Conservation (phyloP, 2,329 filamentous ascomycete genomes). For the Peltaster fructicola region DNA sequence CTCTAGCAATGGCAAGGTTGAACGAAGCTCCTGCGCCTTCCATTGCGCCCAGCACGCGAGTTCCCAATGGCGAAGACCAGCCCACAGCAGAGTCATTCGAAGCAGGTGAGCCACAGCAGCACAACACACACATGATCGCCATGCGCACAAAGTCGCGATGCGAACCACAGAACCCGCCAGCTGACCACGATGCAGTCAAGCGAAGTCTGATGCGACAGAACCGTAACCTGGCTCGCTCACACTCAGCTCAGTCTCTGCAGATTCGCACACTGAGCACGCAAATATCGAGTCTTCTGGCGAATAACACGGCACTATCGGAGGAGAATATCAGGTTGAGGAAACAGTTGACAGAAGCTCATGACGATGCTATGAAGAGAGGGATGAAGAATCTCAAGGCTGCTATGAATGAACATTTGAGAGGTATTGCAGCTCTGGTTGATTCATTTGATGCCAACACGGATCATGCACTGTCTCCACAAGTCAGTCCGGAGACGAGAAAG, state of each 20-base stretch:
- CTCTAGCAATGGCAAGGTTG: no score
- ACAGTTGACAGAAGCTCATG: constrained; percentile 41
- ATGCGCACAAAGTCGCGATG: constrained; percentile 19
- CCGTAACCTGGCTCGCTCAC: constrained; percentile 59
- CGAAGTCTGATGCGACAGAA: constrained; percentile 69
- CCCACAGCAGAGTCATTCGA: no score
- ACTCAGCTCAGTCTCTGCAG: constrained; percentile 59
- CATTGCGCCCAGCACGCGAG: no score
- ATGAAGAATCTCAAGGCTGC: constrained; percentile 56
- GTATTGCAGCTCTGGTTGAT: no score
- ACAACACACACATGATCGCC: no score
- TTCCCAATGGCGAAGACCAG: no score
- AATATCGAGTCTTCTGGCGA: constrained; percentile 54
- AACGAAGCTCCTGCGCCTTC: no score
- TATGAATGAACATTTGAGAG: no score
- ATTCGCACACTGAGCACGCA: constrained; percentile 65
- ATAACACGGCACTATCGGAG: constrained; percentile 57
- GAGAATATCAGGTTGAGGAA: constrained; percentile 53
- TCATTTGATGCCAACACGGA: no score
- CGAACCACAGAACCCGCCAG: constrained; percentile 8
- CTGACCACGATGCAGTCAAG: constrained; percentile 40
- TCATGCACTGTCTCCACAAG: no score
- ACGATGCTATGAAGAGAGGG: constrained; percentile 49
- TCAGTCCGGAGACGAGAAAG: no score
- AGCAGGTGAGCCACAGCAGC: no score